Conservation (phyloP, 306 rosid genomes). For the Rosa lucieae region DNA sequence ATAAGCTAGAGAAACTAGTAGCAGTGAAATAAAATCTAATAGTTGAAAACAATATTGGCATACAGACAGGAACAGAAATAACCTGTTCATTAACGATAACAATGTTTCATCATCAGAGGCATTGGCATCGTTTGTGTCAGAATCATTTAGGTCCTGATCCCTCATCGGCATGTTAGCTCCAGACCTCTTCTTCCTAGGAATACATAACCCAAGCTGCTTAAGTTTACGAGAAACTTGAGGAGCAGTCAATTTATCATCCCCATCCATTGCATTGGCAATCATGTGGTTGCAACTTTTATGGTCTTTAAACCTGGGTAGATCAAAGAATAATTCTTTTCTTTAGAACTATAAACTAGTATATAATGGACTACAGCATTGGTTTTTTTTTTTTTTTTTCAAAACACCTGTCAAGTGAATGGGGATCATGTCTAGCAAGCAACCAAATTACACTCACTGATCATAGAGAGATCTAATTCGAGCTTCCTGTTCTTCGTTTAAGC, state of each 20-base stretch:
- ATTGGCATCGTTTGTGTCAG: slow-evolving; percentile 28
- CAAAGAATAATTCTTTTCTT: slow-evolving; percentile 4
- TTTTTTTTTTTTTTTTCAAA: not conserved
- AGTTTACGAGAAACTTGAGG: slow-evolving; percentile 78
- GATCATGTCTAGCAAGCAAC: slow-evolving; percentile 17
- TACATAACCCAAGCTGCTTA: slow-evolving; percentile 73
- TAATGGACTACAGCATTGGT: not conserved
- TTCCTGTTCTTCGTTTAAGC: slow-evolving; percentile 77
- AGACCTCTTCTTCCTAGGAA: slow-evolving; percentile 52
- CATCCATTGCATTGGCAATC: slow-evolving; percentile 85
- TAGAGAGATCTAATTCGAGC: slow-evolving; percentile 61
- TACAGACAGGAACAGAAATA: not conserved
- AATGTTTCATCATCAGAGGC: slow-evolving; percentile 74
- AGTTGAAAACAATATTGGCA: not conserved
- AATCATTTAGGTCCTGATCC: slow-evolving; percentile 41
- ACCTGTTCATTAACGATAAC: slow-evolving; percentile 65
- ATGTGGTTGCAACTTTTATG: slow-evolving; percentile 74
- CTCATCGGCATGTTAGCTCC: slow-evolving; percentile 28
- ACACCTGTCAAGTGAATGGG: slow-evolving; percentile 12
- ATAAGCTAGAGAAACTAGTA: not conserved
- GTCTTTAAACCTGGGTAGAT: slow-evolving; percentile 62
- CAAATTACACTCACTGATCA: slow-evolving; percentile 71
- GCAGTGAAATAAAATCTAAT: not conserved
- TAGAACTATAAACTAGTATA: not conserved
- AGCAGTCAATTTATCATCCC: slow-evolving; percentile 61